Base-by-base conservation (phyloP, 1,284 basidiomycete genomes). In the Ceratobasidium sp. region DNA sequence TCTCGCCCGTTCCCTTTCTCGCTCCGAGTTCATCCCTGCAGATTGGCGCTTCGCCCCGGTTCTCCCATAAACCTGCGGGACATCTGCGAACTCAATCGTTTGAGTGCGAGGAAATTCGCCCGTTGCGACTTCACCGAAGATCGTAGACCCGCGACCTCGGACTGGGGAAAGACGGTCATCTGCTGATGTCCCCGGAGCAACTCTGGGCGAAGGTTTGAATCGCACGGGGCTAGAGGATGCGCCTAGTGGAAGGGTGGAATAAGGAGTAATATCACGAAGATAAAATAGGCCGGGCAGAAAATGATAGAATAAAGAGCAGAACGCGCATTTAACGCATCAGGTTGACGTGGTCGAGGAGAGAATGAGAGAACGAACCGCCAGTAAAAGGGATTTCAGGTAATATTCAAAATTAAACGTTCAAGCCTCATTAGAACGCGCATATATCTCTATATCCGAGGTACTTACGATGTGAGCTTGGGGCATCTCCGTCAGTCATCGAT, bases 21-120 rank as follows among this genome's bases (percentile, higher is more conserved):
- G 82, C 83, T 41, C 81, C 78, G 22, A 82, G 79, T 33, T 82
- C 75, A 56, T 81, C 80, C 65, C 83, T 76, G 73, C 77, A 78
- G 9, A 77, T 79, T 44, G 77, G 76, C 60, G 60, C 51, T 54
- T 77, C 74, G 67, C 71, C 74, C 27, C 76, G 22, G 56, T 41
- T 15, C 69, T 48, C 41, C 71, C 69, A 54, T 76, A 64, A 47
- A 29, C 19, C 76, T 75, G 50, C 78, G 81, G 66, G 78, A 81
- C 56, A 75, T 79, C 78, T 17, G 84, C 83, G 75, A 89, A 89
- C 69, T 89, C 89, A 73, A 90, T 87, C 0, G 89, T 89, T 76
- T 86, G 86, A 1, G 86, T 85, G 1, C 88, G 82, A 4, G 86
- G 54, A 89, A 86, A 44, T 82, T 82, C 66, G 79, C 78, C 45